Base-by-base conservation (phyloP, 108 stramenopile species). In the Pseudonitzschia multiseries region DNA sequence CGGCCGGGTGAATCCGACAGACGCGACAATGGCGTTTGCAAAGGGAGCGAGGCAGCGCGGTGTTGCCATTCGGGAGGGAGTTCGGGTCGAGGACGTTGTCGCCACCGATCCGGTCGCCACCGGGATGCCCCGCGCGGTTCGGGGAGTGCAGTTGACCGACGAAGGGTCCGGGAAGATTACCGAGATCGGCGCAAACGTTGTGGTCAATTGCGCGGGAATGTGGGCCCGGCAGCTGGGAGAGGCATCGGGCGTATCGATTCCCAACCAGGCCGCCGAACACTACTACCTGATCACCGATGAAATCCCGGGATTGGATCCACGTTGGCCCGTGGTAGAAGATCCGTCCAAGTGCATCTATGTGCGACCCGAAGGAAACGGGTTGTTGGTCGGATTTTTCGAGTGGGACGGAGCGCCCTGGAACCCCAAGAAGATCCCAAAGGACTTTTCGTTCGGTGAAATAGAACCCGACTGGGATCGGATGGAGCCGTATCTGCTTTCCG, bases 211-310 rank as follows among this genome's bases (percentile, higher is more conserved):
- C 57, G 85, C 84, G 18, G 92, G 92, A 15, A 90, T 93, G 92
- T 93, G 92, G 92, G 88, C 89, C 15, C 63, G 89, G 31, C 85
- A 90, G 62, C 70, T 93, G 29, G 89, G 81, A 20, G 80, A 88
- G 50, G 46, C 42, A 24, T 50, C 60, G 61, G 36, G 85, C 24
- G 81, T 76, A 0, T 27, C 50, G 17, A 68, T 87, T 4, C 92
- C 92, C 28, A 93, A 93, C 62, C 92, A 93, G 76, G 92, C 92
- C 14, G 88, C 88, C n/a, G 92, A 93, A 57, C 92, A 93, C 65
- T 93, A 93, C 68, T 93, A 93, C 66, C 42, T 93, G 22, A 75
- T 93, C 43, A 93, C 92, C 14, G 92, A 90, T 29, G 61, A 72
- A 9, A 87, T 93, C 32, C 44, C 32, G 0, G 87, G 83, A 14